These are phyloP conservation scores for Pichia scutulata DNA, from an alignment of 805 yeast genomes.

Conservation along the genomic window DNA sequence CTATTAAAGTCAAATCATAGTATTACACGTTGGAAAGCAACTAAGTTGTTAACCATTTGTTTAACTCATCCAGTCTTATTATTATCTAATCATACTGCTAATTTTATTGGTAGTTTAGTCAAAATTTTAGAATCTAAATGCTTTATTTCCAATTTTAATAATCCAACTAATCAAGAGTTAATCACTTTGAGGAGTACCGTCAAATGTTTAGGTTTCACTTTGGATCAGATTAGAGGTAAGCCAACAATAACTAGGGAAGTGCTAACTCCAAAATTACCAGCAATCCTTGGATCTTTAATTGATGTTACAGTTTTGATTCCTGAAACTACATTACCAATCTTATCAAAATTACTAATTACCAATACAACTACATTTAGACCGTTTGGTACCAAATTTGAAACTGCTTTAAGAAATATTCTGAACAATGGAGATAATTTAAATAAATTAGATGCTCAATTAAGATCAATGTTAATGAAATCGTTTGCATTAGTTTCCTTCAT, in stretches of 20 bases:
- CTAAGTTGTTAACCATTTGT: constrained; percentile 37
- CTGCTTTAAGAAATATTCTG: constrained; percentile 33
- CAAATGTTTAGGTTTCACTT: constrained; percentile 34
- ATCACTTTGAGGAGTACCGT: constrained; percentile 29
- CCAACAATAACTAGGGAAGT: constrained; percentile 79
- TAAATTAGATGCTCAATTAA: constrained; percentile 33
- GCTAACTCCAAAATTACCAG: constrained; percentile 69
- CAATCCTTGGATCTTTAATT: constrained; percentile 47
- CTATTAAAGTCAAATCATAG: constrained; percentile 37
- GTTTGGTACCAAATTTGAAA: constrained; percentile 54
- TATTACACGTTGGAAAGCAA: constrained; percentile 52
- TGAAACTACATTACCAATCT: constrained; percentile 31
- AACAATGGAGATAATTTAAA: constrained; percentile 28
- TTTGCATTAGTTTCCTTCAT: constrained; percentile 49
- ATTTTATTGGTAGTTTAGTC: constrained; percentile 33
- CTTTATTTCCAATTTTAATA: constrained; percentile 25
- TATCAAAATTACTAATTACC: constrained; percentile 38
- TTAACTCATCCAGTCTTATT: constrained; percentile 22
- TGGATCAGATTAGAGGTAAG: constrained; percentile 59
- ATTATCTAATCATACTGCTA: constrained; percentile 35
- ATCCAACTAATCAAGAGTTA: constrained; percentile 20
- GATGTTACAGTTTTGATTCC: constrained; percentile 35
- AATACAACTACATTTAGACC: constrained; percentile 83
- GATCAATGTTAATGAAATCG: constrained; percentile 37
- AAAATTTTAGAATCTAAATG: constrained; percentile 35